Percentiles rank a stretch among this genome's conserved stretches.
Conservation (phyloP, 2,329 filamentous ascomycete genomes). For the Leptographium wingfieldii region DNA sequence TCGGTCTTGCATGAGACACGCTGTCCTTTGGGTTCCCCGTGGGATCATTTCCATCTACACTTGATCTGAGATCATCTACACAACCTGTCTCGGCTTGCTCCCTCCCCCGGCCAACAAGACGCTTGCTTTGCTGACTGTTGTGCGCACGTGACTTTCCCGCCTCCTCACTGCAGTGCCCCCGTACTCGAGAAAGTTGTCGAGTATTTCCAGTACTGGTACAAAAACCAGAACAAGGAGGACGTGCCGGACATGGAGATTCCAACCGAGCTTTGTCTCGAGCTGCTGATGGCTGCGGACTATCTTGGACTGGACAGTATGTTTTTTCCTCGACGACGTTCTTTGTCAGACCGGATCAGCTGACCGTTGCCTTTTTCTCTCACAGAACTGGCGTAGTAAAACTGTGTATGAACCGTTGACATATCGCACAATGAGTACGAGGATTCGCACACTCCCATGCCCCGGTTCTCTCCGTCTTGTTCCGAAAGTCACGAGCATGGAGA, state of each 20-base stretch:
- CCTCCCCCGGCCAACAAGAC: neutral
- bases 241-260: conserved; percentile 74
- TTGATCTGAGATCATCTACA: conserved; percentile 14
- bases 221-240: conserved; percentile 55
- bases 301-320: conserved; percentile 52
- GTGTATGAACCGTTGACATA: neutral
- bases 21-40: conserved; percentile 6
- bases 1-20: neutral
- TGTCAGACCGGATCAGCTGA: neutral
- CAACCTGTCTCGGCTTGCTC: neutral
- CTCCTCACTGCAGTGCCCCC: conserved; percentile 38
- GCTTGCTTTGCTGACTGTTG: neutral
- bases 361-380: neutral
- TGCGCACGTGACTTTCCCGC: no score
- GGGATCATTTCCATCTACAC: conserved; percentile 12
- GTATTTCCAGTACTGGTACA: conserved; percentile 75
- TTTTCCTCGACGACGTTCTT: neutral
- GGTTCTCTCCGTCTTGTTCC: neutral
- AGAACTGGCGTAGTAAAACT: neutral
- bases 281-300: conserved; percentile 67
- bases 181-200: conserved; percentile 72
- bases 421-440: no score
- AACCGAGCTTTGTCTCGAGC: conserved; percentile 63
- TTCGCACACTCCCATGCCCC: neutral
- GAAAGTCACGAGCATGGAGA: neutral